Percentiles rank a stretch among this genome's conserved stretches.
phyloP scores from a whole-genome alignment of 2,329 filamentous ascomycete genomes.

The Macroventuria anomochaeta region DNA sequence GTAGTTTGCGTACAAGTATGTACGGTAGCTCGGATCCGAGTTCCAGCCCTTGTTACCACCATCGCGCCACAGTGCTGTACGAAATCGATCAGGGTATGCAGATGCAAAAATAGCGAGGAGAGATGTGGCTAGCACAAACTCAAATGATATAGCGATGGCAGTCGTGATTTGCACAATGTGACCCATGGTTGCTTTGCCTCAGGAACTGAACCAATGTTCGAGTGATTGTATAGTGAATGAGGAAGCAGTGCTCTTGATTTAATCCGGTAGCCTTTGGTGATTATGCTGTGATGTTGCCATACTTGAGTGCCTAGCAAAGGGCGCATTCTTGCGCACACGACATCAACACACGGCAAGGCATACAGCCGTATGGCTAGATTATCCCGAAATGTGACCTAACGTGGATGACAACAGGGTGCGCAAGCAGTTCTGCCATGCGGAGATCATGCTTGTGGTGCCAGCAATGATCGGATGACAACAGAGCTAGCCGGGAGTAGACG shows the following conservation, averaged over 20 bases:
- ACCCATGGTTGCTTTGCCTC: neutral
- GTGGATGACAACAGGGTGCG: neutral
- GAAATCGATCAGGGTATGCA: conserved; percentile 17
- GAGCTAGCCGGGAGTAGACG: neutral
- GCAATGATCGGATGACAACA: neutral
- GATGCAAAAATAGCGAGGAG: conserved; percentile 19
- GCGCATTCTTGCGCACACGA: conserved; percentile 6
- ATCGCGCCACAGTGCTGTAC: conserved; percentile 18
- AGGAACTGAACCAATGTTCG: neutral
- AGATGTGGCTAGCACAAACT: conserved; percentile 11
- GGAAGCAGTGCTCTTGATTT: neutral
- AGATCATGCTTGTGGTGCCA: neutral
- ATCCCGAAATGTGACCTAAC: neutral
- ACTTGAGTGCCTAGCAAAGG: neutral
- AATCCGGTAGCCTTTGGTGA: neutral
- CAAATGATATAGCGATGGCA: conserved; percentile 9
- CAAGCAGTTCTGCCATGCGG: neutral
- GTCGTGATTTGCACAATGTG: neutral
- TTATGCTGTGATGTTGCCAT: neutral
- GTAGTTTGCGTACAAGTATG: conserved; percentile 29
- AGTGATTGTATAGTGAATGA: too few species aligned
- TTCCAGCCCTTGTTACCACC: conserved; percentile 27
- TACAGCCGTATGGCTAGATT: neutral
- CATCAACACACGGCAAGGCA: neutral
- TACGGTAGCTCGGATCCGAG: conserved; percentile 25